A percentile compares a stretch with the other conserved stretches of the same genome.
Evolutionary conservation across 345 rosid genomes (phyloP).

Genomic region (Salix purpurea): DNA sequence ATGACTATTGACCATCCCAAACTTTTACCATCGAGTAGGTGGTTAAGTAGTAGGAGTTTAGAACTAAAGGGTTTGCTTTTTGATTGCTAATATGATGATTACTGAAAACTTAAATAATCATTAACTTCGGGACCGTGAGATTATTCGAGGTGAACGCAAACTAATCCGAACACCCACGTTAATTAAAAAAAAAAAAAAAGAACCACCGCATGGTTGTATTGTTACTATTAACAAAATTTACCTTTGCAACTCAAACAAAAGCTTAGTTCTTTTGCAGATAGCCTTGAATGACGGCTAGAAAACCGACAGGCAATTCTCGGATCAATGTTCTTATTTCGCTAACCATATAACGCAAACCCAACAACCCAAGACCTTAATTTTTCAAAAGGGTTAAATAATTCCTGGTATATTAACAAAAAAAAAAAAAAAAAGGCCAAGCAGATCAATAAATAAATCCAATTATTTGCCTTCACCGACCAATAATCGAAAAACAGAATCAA

Average conservation of each 20-base stretch:
- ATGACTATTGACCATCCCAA: no score
- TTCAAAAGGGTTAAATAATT: no score
- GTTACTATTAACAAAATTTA: not conserved
- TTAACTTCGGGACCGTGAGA: no score
- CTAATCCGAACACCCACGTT: no score
- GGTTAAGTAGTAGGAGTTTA: no score
- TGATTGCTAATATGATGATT: no score
- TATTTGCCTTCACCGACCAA: not conserved
- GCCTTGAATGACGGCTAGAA: not conserved
- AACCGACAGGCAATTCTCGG: not conserved
- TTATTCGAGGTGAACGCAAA: no score
- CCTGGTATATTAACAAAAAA: no score
- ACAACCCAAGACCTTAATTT: not conserved
- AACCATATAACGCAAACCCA: not conserved
- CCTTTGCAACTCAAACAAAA: not conserved
- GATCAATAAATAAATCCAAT: not conserved
- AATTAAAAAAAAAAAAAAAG: not conserved
- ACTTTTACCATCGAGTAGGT: no score
- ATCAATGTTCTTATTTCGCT: not conserved
- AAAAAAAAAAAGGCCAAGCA: no score
- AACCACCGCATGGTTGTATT: not conserved
- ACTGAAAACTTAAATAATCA: fast-evolving
- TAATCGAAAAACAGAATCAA: not conserved
- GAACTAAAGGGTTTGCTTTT: no score
- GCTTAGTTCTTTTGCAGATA: not conserved